phyloP scores from a whole-genome alignment of 768 basidiomycete genomes.

The Exsudoporus frostii region DNA sequence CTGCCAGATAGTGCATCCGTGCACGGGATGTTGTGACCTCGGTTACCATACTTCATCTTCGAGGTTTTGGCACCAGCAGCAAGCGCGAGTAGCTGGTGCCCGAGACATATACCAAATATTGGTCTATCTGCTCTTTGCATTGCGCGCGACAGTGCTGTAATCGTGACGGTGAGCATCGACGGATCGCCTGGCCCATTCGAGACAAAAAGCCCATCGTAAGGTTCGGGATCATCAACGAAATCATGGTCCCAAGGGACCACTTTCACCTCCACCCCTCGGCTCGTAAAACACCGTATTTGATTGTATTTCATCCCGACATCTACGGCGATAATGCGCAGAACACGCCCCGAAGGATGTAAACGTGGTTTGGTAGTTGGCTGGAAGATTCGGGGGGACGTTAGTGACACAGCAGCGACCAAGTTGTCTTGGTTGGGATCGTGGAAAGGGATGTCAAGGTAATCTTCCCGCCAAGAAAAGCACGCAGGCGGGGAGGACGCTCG shows the following conservation, averaged over 20 bases:
- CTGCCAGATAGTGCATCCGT: constrained; percentile 90
- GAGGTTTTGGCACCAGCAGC: constrained; percentile 92
- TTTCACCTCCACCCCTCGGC: constrained; percentile 92
- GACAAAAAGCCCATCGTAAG: constrained; percentile 92
- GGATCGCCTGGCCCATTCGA: constrained; percentile 99
- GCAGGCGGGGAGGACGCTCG: constrained; percentile 54
- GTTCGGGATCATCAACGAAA: constrained; percentile 72
- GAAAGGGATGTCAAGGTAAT: constrained; percentile 81
- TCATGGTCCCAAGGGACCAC: constrained; percentile 98
- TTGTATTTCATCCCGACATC: constrained; percentile 99
- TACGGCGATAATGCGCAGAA: constrained; percentile 81
- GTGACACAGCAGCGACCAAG: constrained; percentile 88
- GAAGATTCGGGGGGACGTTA: constrained; percentile 63
- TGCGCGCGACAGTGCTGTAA: constrained; percentile 60
- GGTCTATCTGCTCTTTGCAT: constrained; percentile 76
- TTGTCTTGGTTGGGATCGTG: constrained; percentile 86
- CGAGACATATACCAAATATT: constrained; percentile 98
- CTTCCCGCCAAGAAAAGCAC: constrained; percentile 69
- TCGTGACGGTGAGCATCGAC: constrained; percentile 72
- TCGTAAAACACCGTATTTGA: constrained; percentile 93
- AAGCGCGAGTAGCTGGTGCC: constrained; percentile 93
- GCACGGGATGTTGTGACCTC: constrained; percentile 98
- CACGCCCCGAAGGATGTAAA: constrained; percentile 74
- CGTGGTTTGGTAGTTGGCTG: constrained; percentile 52
- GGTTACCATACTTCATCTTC: constrained; percentile 99